Evolutionary conservation across 2,329 filamentous ascomycete genomes (phyloP).

Genomic region (Exophiala dermatitidis): DNA sequence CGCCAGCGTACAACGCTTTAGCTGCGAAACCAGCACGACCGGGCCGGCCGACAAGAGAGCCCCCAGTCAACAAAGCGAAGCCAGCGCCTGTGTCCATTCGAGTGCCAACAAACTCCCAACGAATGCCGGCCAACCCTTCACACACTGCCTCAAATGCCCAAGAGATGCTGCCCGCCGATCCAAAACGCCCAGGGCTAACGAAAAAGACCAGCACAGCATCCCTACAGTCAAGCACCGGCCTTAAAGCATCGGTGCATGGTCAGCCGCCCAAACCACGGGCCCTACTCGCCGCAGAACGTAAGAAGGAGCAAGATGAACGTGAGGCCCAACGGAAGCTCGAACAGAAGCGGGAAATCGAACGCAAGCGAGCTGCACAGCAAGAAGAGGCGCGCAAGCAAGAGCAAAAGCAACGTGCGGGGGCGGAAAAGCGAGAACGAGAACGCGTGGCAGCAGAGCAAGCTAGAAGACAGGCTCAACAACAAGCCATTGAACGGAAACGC

Average conservation of each 20-base stretch:
- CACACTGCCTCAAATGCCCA: slow-evolving; percentile 52
- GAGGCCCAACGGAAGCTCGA: slow-evolving; percentile 72
- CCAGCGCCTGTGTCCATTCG: slow-evolving; percentile 42
- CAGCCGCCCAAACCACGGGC: slow-evolving; percentile 60
- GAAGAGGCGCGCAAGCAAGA: slow-evolving; percentile 57
- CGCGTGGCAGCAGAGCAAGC: slow-evolving; percentile 49
- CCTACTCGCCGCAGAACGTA: slow-evolving; percentile 67
- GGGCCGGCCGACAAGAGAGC: slow-evolving; percentile 39
- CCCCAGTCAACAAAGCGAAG: slow-evolving; percentile 37
- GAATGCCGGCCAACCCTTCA: slow-evolving; percentile 44
- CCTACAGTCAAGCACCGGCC: slow-evolving; percentile 39
- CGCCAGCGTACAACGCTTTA: slow-evolving; percentile 29
- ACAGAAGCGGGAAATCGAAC: slow-evolving; percentile 72
- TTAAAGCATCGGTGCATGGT: slow-evolving; percentile 61
- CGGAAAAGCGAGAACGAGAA: slow-evolving; percentile 41
- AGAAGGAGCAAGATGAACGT: slow-evolving; percentile 74
- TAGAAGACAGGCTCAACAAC: slow-evolving; percentile 57
- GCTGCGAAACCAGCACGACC: slow-evolving; percentile 37
- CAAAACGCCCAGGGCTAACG: slow-evolving; percentile 43
- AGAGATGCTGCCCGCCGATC: slow-evolving; percentile 48
- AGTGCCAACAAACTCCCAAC: slow-evolving; percentile 43
- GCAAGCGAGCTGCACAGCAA: slow-evolving; percentile 59
- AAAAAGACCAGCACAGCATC: slow-evolving; percentile 60
- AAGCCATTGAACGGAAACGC: slow-evolving; percentile 49
- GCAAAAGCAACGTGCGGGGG: slow-evolving; percentile 54